These are phyloP conservation scores for Aspergillus sp. DNA, from an alignment of 2,329 filamentous ascomycete genomes.

Conservation along the genomic window DNA sequence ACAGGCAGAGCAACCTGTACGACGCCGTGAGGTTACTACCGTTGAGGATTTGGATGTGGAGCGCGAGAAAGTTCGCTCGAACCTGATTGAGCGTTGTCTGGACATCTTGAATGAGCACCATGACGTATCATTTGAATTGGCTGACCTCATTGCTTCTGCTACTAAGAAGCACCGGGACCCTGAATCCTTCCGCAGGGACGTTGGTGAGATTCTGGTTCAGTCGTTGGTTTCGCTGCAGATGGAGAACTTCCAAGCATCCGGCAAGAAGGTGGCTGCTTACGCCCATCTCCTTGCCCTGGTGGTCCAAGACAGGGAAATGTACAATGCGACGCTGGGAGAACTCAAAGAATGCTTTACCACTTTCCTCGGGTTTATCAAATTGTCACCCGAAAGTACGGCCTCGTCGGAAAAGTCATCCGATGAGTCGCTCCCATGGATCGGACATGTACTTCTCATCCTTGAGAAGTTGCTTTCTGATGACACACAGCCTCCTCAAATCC, in stretches of 20 bases:
- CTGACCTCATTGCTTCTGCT: slow-evolving; percentile 78
- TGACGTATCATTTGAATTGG: slow-evolving; percentile 83
- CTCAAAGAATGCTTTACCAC: slow-evolving; percentile 74
- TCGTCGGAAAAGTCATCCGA: slow-evolving; percentile 64
- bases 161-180: slow-evolving; percentile 61
- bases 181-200: slow-evolving; percentile 63
- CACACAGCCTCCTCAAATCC: slow-evolving; percentile 71
- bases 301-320: slow-evolving; percentile 79
- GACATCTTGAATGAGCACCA: slow-evolving; percentile 88
- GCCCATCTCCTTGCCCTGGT: slow-evolving; percentile 88
- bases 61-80: slow-evolving; percentile 68
- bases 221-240: slow-evolving; percentile 71
- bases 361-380: slow-evolving; percentile 75
- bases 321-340: slow-evolving; percentile 70
- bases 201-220: slow-evolving; percentile 78
- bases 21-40: slow-evolving; percentile 46
- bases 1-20: slow-evolving; percentile 23
- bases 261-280: slow-evolving; percentile 80
- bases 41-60: slow-evolving; percentile 78
- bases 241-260: slow-evolving; percentile 55
- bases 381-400: slow-evolving; percentile 60
- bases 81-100: slow-evolving; percentile 83
- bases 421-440: slow-evolving; percentile 87
- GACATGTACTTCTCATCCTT: slow-evolving; percentile 83
- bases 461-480: slow-evolving; percentile 91